Evolutionary conservation across 371 early-diverging fungal genomes (phyloP).

Genomic region (Blakeslea trispora): DNA sequence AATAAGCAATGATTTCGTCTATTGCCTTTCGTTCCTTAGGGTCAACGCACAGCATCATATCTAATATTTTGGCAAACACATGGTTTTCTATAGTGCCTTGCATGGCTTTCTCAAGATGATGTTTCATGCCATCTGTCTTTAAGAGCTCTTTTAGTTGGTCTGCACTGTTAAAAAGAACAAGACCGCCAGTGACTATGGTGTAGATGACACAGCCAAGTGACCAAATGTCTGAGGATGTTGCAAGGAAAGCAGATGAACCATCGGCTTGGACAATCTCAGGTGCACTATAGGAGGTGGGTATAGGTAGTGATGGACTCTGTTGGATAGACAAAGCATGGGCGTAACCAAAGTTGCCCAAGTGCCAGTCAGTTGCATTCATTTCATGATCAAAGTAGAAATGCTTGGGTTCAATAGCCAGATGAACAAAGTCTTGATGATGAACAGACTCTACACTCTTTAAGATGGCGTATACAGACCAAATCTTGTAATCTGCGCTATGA

Average conservation of each 20-base stretch:
- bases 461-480: constrained; percentile 20
- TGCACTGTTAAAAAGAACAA: constrained; percentile 6
- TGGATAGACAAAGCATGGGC: not conserved
- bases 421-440: constrained; percentile 17
- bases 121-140: constrained; percentile 6
- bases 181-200: constrained; percentile 11
- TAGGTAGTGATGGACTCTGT: not conserved
- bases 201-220: constrained; percentile 26
- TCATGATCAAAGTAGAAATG: constrained; percentile 21
- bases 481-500: constrained; percentile 13
- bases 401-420: constrained; percentile 17
- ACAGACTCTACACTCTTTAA: constrained; percentile 15
- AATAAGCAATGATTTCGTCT: constrained; percentile 3
- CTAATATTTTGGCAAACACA: constrained; percentile 1
- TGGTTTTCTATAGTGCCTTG: constrained; percentile 12
- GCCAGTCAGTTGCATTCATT: constrained; percentile 20
- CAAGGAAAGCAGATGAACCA: not conserved
- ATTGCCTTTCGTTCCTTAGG: constrained; percentile 19
- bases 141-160: constrained; percentile 5
- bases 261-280: constrained; percentile 8
- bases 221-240: constrained; percentile 19
- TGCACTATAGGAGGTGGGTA: constrained; percentile 6
- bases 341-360: constrained; percentile 15
- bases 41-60: constrained; percentile 16
- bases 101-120: constrained; percentile 9